Base-by-base conservation (phyloP, 164 flowering plant species). In the Tinospora cordifolia region DNA sequence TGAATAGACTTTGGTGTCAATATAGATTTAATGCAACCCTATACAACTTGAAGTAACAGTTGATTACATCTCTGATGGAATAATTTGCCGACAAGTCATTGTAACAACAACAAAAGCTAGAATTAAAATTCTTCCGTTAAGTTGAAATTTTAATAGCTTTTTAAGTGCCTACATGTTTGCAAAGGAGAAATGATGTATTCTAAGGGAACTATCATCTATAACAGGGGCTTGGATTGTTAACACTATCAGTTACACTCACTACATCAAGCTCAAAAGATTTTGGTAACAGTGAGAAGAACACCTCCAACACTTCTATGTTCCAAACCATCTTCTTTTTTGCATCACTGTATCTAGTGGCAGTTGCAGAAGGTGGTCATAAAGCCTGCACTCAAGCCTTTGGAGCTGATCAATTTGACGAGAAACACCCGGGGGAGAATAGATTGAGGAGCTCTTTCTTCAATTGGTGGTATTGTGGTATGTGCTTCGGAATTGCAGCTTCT, bases 331-430 rank as follows among this genome's bases (percentile, higher is more conserved):
- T 77, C 65, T 66, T 77, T 69, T 77, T 69, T 73, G 17, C 46
- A 24, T 77, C 79, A 1, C 70, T 77, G n/a, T 77, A 73, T 54
- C 5, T 77, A 6, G 74, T 77, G 26, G 75, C 69, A 44, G 15
- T 76, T 21, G 79, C 66, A 10, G 34, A 27, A 46, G 69, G 72
- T 5, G 75, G 75, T 7, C 75, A 67, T 36, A 76, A 72, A 39
- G 72, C 79, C 14, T 68, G 79, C 21, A 69, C 65, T 5, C 75
- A 72, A 10, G 72, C 72, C 8, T 76, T 76, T 15, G 78, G 78
- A 21, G 78, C 68, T 1, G 75, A 73, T 69, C 76, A 74, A 49
- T 74, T 74, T 41, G 68, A 63, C n/a, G 68, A 39, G 3, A 30
- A 21, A 14, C 54, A 49, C 39, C 39, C 51, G 13, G 24, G 30